Evolutionary conservation across 2,329 filamentous ascomycete species (phyloP), one percentile per base, ranked within the genome.

Genomic region (Hypoxylon sp.): DNA sequence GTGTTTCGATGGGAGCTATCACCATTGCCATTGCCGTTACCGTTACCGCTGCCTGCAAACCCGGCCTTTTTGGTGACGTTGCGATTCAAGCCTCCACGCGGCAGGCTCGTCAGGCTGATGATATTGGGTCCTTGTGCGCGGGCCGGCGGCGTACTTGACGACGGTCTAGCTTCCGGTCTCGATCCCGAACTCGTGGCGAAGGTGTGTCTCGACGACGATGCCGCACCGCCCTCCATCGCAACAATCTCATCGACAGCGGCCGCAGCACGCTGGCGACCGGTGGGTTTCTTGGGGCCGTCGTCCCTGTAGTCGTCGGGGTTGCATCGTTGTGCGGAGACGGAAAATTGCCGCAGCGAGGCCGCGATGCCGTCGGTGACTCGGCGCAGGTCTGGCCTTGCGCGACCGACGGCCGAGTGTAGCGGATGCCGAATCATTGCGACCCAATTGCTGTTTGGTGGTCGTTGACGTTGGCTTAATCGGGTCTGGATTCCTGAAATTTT

Each of bases 61-160:
- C 3, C 7, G 7, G 17, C 6, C 1, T n/a, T 17, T n/a, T 13
- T 17, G 13, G 10, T 19, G 10, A 2, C 31, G 6, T 17, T 15
- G n/a, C 29, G 1, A 11, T 11, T 29, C 17, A 74, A 53, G 2
- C 74, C 73, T 19, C 79, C 77, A 37, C 75, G 68, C 6, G 79
- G 81, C 11, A 83, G 73, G 62, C 74, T 82, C 62, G 75, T 78
- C 60, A 84, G 72, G 61, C 82, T 80, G 51, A 85, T 76, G 15
- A 84, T 74, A 64, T 78, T 81, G 24, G 79, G 77, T 27, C 58
- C 44, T 11, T 52, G 57, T 7, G 55, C 8, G 17, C 27, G 17
- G 13, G 29, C 15, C 3, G 44, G 17, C 3, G 58, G 17, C 2
- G 37, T 5, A 24, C 17, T 29, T 27, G 44, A 32, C 31, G 27